Percentiles rank a stretch among this genome's conserved stretches.
phyloP scores from a whole-genome alignment of 2,329 filamentous ascomycete species.

The Dryadomyces quercivorus region DNA sequence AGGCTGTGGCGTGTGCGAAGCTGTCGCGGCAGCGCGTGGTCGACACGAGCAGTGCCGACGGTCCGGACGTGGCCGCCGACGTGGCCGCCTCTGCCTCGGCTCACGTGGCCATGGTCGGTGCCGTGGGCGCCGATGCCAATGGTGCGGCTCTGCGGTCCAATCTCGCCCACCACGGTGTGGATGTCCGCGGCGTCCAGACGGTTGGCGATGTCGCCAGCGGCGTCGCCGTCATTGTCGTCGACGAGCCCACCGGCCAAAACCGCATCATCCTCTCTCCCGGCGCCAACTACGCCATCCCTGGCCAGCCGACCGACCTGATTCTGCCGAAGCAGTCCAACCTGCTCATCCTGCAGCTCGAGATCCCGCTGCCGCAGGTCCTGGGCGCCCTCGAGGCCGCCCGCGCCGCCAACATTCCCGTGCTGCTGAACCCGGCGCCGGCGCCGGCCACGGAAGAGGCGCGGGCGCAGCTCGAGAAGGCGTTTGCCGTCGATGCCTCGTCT shows the following conservation, averaged over 20 bases:
- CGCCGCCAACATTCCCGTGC: slow-evolving; percentile 32
- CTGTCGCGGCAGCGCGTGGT: slow-evolving; percentile 47
- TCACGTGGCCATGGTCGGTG: slow-evolving; percentile 58
- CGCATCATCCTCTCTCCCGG: slow-evolving; percentile 63
- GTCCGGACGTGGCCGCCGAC: slow-evolving; percentile 18
- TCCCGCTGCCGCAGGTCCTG: slow-evolving; percentile 39
- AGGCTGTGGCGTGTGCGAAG: slow-evolving; percentile 79
- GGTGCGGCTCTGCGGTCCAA: slow-evolving; percentile 44
- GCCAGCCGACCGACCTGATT: slow-evolving; percentile 20
- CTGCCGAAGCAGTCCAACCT: slow-evolving; percentile 32
- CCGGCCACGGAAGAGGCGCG: slow-evolving; percentile 42
- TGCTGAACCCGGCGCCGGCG: slow-evolving; percentile 62
- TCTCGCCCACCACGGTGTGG: slow-evolving; percentile 49
- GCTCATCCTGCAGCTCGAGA: slow-evolving; percentile 49
- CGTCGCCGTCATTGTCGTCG: slow-evolving; percentile 64
- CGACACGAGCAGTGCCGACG: not conserved
- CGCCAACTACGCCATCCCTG: slow-evolving; percentile 45
- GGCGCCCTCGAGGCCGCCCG: slow-evolving; percentile 32
- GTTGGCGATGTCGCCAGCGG: slow-evolving; percentile 43
- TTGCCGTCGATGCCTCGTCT: slow-evolving; percentile 2
- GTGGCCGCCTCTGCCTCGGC: slow-evolving; percentile 22
- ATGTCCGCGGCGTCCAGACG: slow-evolving; percentile 39
- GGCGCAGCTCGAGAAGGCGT: slow-evolving; percentile 45
- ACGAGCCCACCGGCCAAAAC: slow-evolving; percentile 61
- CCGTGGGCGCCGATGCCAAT: slow-evolving; percentile 59